Base-by-base conservation (phyloP, 2,329 filamentous ascomycete genomes). In the Microdochium paspali region DNA sequence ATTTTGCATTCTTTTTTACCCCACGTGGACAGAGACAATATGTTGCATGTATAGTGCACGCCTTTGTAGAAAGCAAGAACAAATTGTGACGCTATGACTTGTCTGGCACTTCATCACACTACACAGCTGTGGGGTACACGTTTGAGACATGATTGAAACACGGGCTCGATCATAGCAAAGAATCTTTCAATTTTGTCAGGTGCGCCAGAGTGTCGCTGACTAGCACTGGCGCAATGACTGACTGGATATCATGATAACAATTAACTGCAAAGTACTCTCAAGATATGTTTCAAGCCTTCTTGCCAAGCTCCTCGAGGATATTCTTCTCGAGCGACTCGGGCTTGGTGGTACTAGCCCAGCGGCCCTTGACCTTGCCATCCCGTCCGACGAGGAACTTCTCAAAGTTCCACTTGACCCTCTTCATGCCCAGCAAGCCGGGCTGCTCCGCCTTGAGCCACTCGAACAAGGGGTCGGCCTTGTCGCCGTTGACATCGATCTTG, bases 351-450 rank as follows among this genome's bases (percentile, higher is more conserved):
- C 87, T 91, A 28, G 88, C 87, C 89, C 90, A 98, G 54, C 93
- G 75, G 24, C 78, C 78, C 69, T 87, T 85, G 57, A 97, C 89
- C 70, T 85, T 78, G 24, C 93, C 93, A 66, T 97, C 89, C 52
- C 80, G 79, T 51, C 84, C 85, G 54, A 98, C 74, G 53, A 98
- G 72, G 71, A 96, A 98, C 80, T 98, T 98, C 70, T 98, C 93
- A 73, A 97, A 98, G 72, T 98, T 98, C 93, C 93, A 98, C 85
- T 97, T 96, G 60, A 98, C 76, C 52, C 84, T 70, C 83, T 94
- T 91, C 62, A 97, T 66, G 20, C 93, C 93, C 70, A 97, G 70
- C 48, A 96, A 61, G 21, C 93, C 90, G 1, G 91, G 79, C 74
- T 89, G 85, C 68, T 83, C 71, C 40, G 69, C 66, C 74, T 85